Evolutionary conservation across 2,329 filamentous ascomycete genomes (phyloP).

Genomic region (Colletotrichum liriopes): DNA sequence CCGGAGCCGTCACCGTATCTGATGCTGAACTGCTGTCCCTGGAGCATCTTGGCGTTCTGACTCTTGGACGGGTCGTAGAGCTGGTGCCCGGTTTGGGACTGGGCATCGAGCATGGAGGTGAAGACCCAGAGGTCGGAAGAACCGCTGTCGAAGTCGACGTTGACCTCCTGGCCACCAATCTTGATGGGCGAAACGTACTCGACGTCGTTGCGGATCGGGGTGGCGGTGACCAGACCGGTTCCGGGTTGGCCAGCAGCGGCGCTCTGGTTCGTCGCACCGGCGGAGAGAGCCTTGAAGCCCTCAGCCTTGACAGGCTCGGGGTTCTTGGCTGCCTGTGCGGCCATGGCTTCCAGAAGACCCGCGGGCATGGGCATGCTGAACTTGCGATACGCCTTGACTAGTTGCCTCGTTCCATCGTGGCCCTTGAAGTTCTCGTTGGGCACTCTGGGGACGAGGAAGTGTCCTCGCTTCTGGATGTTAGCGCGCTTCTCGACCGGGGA

Average conservation of each 20-base stretch:
- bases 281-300: slow-evolving; percentile 33
- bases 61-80: slow-evolving; percentile 57
- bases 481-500: slow-evolving; percentile 42
- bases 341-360: slow-evolving; percentile 57
- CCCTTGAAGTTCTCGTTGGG: slow-evolving; percentile 69
- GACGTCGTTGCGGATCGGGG: slow-evolving; percentile 75
- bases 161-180: slow-evolving; percentile 79
- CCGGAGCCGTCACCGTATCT: slow-evolving; percentile 79
- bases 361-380: slow-evolving; percentile 70
- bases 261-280: slow-evolving; percentile 11
- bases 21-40: slow-evolving; percentile 72
- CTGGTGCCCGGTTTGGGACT: slow-evolving; percentile 64
- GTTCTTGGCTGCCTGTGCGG: slow-evolving; percentile 42
- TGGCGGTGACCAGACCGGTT: slow-evolving; percentile 74
- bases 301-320: slow-evolving; percentile 45
- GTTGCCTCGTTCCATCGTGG: slow-evolving; percentile 71
- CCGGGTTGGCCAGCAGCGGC: slow-evolving; percentile 32
- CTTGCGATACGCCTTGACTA: slow-evolving; percentile 79
- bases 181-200: slow-evolving; percentile 80
- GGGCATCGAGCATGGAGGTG: slow-evolving; percentile 69
- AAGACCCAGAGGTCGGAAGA: slow-evolving; percentile 84
- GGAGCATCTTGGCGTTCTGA: slow-evolving; percentile 50
- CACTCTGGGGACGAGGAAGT: slow-evolving; percentile 74
- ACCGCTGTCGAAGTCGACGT: slow-evolving; percentile 83
- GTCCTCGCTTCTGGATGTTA: slow-evolving; percentile 63